Base-by-base conservation (phyloP, 75 land plant species). In the Pinus albicaulis region DNA sequence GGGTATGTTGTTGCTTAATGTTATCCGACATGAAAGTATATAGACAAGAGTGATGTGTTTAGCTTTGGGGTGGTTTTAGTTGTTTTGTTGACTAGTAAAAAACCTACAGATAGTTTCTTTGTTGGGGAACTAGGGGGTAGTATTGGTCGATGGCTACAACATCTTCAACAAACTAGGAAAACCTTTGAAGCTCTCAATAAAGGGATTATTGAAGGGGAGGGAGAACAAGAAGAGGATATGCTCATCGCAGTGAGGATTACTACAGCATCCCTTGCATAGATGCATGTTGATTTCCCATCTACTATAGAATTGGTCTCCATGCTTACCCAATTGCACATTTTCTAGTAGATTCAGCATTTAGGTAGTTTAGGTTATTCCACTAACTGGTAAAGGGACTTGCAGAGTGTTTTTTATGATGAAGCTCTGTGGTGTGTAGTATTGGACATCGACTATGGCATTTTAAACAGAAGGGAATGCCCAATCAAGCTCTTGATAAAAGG, bases 61-160 rank as follows among this genome's bases (percentile, higher is more conserved):
- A 90, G 95, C 76, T 87, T 92, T 74, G 95, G 95, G 70, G 78
- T 92, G 56, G 84, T 92, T 22, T 79, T 92, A 62, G 88, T 48
- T 24, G 85, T 90, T 12, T 74, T 92, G 31, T 77, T 92, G 15
- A 87, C 89, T 13, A 90, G 92, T 20, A 83, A 77, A 80, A 90
- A 92, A n/a, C 95, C 95, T 8, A 74, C 61, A 0, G 95, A 90
- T 73, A 85, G 82, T 3, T 80, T 84, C 59, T 90, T 90, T 66
- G 59, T 65, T 12, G 85, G 82, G 64, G 77, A n/a, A n/a, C 36
- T 3, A 34, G 36, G 36, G 36, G 82, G 86, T 19, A 87, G 88
- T 76, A 78, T 91, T 31, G 85, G 78, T 3, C 23, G 64, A 60
- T 89, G 91, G 91, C 86, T 91, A 24, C 25, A 89, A 55, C 86